phyloP scores from a whole-genome alignment of 2,329 filamentous ascomycete genomes.

The Scorias spongiosa region DNA sequence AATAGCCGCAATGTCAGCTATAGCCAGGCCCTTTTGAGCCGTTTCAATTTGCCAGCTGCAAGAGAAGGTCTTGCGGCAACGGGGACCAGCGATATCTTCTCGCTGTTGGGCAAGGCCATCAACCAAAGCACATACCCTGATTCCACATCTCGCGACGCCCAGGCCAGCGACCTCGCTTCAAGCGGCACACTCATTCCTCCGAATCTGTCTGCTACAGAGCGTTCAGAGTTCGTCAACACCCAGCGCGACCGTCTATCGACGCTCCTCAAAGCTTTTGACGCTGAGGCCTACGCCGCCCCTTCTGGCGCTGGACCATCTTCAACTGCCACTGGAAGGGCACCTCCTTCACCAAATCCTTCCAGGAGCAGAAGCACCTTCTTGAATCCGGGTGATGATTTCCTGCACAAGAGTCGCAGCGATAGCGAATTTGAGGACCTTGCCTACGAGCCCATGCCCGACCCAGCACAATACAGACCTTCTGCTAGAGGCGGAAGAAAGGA shows the following conservation, averaged over 20 bases:
- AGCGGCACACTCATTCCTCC: slow-evolving; percentile 56
- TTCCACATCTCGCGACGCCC: slow-evolving; percentile 23
- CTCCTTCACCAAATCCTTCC: slow-evolving; percentile 1
- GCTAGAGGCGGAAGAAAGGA: neutral
- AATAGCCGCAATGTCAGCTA: slow-evolving; percentile 41
- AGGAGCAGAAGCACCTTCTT: neutral
- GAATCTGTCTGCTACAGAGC: slow-evolving; percentile 51
- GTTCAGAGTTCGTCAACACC: slow-evolving; percentile 57
- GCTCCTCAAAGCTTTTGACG: slow-evolving; percentile 62
- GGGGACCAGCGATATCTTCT: slow-evolving; percentile 55
- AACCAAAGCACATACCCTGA: slow-evolving; percentile 28
- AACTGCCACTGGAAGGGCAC: slow-evolving; percentile 1
- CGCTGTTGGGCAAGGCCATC: slow-evolving; percentile 59
- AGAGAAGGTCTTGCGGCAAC: slow-evolving; percentile 34
- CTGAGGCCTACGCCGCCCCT: slow-evolving; percentile 41
- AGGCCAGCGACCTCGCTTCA: slow-evolving; percentile 37
- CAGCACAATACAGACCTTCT: slow-evolving; percentile 11
- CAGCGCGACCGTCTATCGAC: slow-evolving; percentile 65
- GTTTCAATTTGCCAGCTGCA: slow-evolving; percentile 69
- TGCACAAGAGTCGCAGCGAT: slow-evolving; percentile 74
- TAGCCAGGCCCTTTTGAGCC: slow-evolving; percentile 65
- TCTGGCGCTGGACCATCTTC: slow-evolving; percentile 3
- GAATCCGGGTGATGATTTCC: slow-evolving; percentile 20
- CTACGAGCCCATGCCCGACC: slow-evolving; percentile 23
- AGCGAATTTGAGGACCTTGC: slow-evolving; percentile 57